phyloP scores from a whole-genome alignment of 805 yeast genomes.

The Starmerella vitae region DNA sequence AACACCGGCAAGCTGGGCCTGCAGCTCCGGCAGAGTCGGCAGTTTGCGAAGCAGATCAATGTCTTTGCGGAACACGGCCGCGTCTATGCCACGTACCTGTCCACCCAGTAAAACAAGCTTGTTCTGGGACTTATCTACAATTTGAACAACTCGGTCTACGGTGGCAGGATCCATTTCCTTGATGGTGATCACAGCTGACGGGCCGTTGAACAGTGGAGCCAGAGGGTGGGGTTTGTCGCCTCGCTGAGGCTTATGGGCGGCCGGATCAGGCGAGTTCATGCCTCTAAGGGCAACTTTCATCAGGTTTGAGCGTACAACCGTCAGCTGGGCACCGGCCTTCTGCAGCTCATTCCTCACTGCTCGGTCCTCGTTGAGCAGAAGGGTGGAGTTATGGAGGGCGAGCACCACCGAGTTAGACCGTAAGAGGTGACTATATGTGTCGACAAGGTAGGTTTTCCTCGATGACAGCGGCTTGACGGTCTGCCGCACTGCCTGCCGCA shows the following conservation, averaged over 20 bases:
- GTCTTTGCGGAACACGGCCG: conserved; percentile 26
- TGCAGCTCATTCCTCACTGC: conserved; percentile 46
- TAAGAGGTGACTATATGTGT: conserved; percentile 60
- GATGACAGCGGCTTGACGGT: conserved; percentile 42
- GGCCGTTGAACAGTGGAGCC: conserved; percentile 59
- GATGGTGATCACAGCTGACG: conserved; percentile 66
- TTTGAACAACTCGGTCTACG: conserved; percentile 48
- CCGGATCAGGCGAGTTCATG: conserved; percentile 58
- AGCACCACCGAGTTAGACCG: conserved; percentile 56
- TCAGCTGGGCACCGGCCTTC: conserved; percentile 54
- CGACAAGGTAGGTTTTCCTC: conserved; percentile 77
- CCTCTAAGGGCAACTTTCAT: conserved; percentile 68
- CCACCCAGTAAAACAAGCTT: conserved; percentile 77
- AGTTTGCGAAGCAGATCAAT: conserved; percentile 53
- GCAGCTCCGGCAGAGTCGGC: conserved; percentile 58
- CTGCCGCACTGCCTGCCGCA: conserved; percentile 4
- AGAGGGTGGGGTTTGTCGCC: conserved; percentile 46
- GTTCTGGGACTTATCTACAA: conserved; percentile 52
- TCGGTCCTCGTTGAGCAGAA: conserved; percentile 55
- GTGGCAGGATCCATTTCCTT: conserved; percentile 55
- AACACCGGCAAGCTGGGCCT: conserved; percentile 69
- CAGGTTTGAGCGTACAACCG: conserved; percentile 53
- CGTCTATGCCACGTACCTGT: conserved; percentile 41
- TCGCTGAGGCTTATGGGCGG: conserved; percentile 34
- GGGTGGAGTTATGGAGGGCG: conserved; percentile 74